These are phyloP conservation scores for Sutorius eximius DNA, from an alignment of 1,284 basidiomycete genomes.

Conservation along the genomic window DNA sequence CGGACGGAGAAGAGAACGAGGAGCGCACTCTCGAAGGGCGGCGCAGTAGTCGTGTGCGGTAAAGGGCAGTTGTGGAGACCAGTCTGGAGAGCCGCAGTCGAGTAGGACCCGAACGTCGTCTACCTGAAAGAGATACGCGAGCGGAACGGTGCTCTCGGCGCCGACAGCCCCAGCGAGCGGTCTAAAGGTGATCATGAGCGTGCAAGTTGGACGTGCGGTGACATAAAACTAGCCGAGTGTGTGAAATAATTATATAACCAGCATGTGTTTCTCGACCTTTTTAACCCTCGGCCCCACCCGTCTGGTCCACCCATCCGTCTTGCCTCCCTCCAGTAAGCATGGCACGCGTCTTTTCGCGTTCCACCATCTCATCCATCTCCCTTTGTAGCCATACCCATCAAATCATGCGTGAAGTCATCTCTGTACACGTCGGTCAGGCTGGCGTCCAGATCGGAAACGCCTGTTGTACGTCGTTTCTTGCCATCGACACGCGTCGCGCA, in stretches of 20 bases:
- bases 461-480: conserved; percentile 68
- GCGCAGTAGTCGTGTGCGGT: conserved; percentile 64
- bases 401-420: conserved; percentile 90
- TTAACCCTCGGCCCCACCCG: conserved; percentile 41
- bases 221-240: conserved; percentile 26
- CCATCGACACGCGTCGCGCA: conserved; percentile 17
- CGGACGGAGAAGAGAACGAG: neutral
- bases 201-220: conserved; percentile 1
- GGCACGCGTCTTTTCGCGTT: conserved; percentile 33
- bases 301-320: conserved; percentile 30
- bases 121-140: conserved; percentile 88
- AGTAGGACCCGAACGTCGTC: conserved; percentile 94
- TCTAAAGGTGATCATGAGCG: conserved; percentile 89
- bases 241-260: conserved; percentile 38
- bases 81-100: conserved; percentile 92
- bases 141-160: conserved; percentile 61
- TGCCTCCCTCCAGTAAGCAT: conserved; percentile 30
- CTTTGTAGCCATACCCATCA: conserved; percentile 10
- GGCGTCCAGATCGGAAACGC: conserved; percentile 97
- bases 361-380: neutral
- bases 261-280: conserved; percentile 37
- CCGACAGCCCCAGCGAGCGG: conserved; percentile 82
- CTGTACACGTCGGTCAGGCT: conserved; percentile 92
- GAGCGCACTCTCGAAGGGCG: conserved; percentile 62
- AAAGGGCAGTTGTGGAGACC: conserved; percentile 57